A percentile compares a stretch with the other conserved stretches of the same genome.
phyloP scores from a whole-genome alignment of 1,139 yeast species.

The Saccharomyces hybrid region DNA sequence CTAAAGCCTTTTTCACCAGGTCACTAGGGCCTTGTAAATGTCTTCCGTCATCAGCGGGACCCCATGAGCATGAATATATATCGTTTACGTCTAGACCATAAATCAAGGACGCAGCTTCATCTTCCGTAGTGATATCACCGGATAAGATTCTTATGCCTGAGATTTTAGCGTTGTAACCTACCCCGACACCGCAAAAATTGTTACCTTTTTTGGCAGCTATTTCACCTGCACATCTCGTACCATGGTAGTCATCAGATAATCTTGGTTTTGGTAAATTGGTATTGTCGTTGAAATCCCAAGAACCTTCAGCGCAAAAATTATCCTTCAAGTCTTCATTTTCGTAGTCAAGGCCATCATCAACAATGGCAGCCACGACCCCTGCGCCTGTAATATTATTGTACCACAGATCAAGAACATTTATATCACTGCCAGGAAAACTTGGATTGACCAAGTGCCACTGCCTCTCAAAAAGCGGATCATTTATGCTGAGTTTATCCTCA shows the following conservation, averaged over 20 bases:
- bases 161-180: conserved; percentile 79
- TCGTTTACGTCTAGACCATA: conserved; percentile 77
- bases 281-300: conserved; percentile 87
- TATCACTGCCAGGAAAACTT: conserved; percentile 67
- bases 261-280: conserved; percentile 71
- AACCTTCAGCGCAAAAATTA: conserved; percentile 69
- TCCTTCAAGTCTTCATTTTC: conserved; percentile 63
- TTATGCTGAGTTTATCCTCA: conserved; percentile 50
- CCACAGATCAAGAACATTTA: conserved; percentile 87
- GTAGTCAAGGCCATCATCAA: conserved; percentile 92
- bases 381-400: conserved; percentile 70
- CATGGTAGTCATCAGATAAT: conserved; percentile 82
- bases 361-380: conserved; percentile 76
- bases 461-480: conserved; percentile 69
- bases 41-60: conserved; percentile 90
- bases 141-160: conserved; percentile 88
- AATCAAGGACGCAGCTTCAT: conserved; percentile 83
- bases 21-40: conserved; percentile 80
- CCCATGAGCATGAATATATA: conserved; percentile 98
- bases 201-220: conserved; percentile 81
- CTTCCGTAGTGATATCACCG: conserved; percentile 70
- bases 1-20: conserved; percentile 71
- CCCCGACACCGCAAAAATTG: conserved; percentile 89
- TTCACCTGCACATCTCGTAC: conserved; percentile 98
- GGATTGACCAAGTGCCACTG: conserved; percentile 93